These are phyloP conservation scores for Sugiyamaella japonica DNA, from an alignment of 1,139 yeast species.

Conservation along the genomic window DNA sequence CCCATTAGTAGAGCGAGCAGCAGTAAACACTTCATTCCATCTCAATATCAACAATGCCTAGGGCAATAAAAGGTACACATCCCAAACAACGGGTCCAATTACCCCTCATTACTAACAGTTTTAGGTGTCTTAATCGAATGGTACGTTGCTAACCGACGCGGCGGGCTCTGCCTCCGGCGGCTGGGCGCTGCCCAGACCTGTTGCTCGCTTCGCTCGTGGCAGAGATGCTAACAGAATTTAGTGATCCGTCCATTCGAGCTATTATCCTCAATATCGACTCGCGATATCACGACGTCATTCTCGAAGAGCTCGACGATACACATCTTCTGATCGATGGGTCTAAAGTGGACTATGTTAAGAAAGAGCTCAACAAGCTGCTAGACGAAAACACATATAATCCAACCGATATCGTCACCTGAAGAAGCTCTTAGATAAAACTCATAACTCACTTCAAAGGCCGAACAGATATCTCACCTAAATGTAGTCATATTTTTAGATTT, in stretches of 20 bases:
- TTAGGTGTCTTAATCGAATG: slow-evolving; percentile 39
- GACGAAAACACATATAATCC: slow-evolving; percentile 86
- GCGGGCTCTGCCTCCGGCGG: too few species aligned
- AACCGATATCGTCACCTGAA: slow-evolving; percentile 56
- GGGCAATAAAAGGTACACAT: slow-evolving; percentile 34
- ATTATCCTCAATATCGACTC: slow-evolving; percentile 79
- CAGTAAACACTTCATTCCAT: background rate
- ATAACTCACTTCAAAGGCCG: too few species aligned
- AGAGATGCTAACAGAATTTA: slow-evolving; percentile 16
- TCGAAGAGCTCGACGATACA: slow-evolving; percentile 86
- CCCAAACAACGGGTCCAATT: too few species aligned
- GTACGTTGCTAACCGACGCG: too few species aligned
- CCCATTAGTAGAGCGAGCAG: too few species aligned
- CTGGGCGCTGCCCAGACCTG: too few species aligned
- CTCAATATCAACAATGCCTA: slow-evolving; percentile 34
- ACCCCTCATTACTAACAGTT: slow-evolving; percentile 6
- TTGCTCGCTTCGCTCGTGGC: background rate
- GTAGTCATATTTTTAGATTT: too few species aligned
- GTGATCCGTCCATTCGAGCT: slow-evolving; percentile 93
- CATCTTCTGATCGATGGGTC: slow-evolving; percentile 78
- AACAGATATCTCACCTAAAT: too few species aligned
- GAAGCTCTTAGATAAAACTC: too few species aligned
- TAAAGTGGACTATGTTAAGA: slow-evolving; percentile 72
- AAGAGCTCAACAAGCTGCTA: slow-evolving; percentile 69
- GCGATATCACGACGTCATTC: slow-evolving; percentile 67